Conservation (phyloP, 495 filamentous ascomycete genomes). For the Clohesyomyces aquaticus region DNA sequence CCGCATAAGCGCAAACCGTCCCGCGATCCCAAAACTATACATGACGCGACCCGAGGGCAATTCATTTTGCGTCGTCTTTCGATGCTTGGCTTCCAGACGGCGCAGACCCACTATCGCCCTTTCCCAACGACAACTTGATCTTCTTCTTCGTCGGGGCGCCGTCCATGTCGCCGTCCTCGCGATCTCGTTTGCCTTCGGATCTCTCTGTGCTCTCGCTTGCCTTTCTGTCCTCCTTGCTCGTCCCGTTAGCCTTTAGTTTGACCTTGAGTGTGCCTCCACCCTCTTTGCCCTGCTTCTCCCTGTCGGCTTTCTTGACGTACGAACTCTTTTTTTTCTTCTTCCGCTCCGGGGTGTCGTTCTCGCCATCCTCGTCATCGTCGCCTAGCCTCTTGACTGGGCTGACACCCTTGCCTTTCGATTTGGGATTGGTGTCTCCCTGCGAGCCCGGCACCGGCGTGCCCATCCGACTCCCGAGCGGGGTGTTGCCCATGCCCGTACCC, state of each 20-base stretch:
- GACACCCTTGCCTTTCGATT: constrained; percentile 52
- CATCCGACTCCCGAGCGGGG: constrained; percentile 61
- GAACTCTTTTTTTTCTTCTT: constrained; percentile 53
- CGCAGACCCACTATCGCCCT: constrained; percentile 13
- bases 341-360: constrained; percentile 52
- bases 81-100: background rate
- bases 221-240: constrained; percentile 28
- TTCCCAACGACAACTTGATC: constrained; percentile 29
- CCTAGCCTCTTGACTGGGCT: constrained; percentile 36
- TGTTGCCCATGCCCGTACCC: constrained; percentile 48
- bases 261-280: constrained; percentile 21
- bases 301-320: constrained; percentile 41
- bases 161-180: constrained; percentile 33
- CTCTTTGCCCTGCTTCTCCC: constrained; percentile 33
- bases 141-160: constrained; percentile 37
- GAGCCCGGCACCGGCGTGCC: constrained; percentile 61
- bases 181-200: constrained; percentile 34
- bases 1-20: background rate
- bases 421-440: constrained; percentile 47
- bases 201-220: constrained; percentile 24
- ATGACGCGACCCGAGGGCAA: background rate
- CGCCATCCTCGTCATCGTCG: constrained; percentile 48
- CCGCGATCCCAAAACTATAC: background rate
- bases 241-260: constrained; percentile 28
- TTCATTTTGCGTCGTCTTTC: background rate